Percentiles rank a stretch among this genome's conserved stretches.
These are phyloP conservation scores for Erythrophleum ivorense DNA, from an alignment of 331 rosid species.

Conservation along the genomic window DNA sequence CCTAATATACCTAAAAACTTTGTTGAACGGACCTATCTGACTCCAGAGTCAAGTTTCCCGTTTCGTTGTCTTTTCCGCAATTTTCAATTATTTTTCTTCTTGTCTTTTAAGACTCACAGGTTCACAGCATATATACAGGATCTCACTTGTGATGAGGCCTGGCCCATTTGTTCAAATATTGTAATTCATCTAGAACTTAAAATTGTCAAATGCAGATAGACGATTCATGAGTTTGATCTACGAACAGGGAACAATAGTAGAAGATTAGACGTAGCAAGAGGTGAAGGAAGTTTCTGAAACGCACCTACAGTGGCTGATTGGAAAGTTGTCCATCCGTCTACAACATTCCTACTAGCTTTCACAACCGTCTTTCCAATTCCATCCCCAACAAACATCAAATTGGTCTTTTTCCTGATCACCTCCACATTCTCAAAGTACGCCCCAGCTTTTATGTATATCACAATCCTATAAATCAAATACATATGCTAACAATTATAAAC, in stretches of 20 bases:
- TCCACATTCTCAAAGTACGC: constrained; percentile 87
- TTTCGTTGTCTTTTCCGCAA: not conserved
- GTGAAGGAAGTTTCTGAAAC: constrained; percentile 21
- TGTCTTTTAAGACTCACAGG: not conserved
- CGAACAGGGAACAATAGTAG: not conserved
- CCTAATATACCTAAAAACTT: not conserved
- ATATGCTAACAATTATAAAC: not conserved
- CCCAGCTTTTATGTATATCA: constrained; percentile 75
- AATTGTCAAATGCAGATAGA: not conserved
- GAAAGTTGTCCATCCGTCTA: constrained; percentile 93
- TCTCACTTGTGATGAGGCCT: not conserved
- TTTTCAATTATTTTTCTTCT: not conserved
- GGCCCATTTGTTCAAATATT: not conserved
- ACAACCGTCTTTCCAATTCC: constrained; percentile 82
- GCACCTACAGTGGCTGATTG: constrained; percentile 88
- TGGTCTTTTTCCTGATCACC: constrained; percentile 66
- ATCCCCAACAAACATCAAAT: constrained; percentile 84
- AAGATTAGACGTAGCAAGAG: not conserved
- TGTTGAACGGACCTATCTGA: not conserved
- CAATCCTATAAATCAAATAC: constrained; percentile 52
- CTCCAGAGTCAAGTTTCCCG: not conserved
- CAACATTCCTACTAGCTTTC: constrained; percentile 73
- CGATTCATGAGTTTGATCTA: not conserved
- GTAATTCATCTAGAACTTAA: not conserved
- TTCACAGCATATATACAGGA: not conserved